Evolutionary conservation across 768 basidiomycete species (phyloP), one percentile per base, ranked within the genome.

Genomic region (Hericium erinaceus): DNA sequence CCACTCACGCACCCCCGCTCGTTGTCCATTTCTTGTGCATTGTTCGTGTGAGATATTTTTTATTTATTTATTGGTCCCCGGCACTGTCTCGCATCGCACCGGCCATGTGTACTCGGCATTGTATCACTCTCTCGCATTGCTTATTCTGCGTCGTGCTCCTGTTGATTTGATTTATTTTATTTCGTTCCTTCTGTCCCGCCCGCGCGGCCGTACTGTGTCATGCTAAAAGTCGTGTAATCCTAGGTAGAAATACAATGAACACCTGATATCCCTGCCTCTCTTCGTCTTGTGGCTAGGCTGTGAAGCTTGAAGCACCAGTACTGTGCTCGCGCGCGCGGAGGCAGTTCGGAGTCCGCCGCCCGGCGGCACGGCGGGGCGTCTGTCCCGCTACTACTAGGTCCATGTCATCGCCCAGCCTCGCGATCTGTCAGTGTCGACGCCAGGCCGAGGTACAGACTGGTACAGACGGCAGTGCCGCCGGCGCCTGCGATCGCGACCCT

Each of bases 91-190:
- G 56, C 39, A 46, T 57, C 61, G 59, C 61, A 55, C 60, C 59
- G 24, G 59, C 54, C 26, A 58, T 51, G 41, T 63, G 62, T 63
- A 63, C 62, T 63, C 62, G 62, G 55, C 62, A 63, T 54, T 63
- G 62, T 63, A 63, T 63, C 57, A 60, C 61, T 63, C 44, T 57
- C 48, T 18, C 44, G 39, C 62, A 63, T 63, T 55, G 60, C 62
- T 57, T 63, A 62, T 60, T 62, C 60, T 56, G 56, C 48, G 49
- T 48, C 48, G 44, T 50, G n/a, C 55, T 39, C 24, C 16, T 28
- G 24, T 46, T 44, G 46, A 51, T 58, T 54, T 58, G 60, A 56
- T 58, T 61, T 61, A 63, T 56, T 56, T 63, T 63, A 63, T 63
- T 63, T 61, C 57, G 61, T 63, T 52, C 59, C 44, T 49, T 46